phyloP scores from a whole-genome alignment of 1,284 basidiomycete species.

The Neolentinus lepideus region DNA sequence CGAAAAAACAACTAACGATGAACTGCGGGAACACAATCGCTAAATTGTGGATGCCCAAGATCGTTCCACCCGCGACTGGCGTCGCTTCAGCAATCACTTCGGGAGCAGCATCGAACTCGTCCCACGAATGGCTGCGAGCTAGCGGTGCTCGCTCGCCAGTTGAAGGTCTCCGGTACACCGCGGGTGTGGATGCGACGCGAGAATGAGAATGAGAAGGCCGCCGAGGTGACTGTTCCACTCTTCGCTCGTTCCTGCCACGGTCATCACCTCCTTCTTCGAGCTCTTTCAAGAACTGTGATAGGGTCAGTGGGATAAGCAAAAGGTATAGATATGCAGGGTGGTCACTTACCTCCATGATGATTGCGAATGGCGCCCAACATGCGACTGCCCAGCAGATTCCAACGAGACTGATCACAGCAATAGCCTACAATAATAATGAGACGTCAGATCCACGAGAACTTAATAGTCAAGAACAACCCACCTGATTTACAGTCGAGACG shows the following conservation, averaged over 20 bases:
- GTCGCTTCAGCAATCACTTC: conserved; percentile 38
- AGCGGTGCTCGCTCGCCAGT: conserved; percentile 56
- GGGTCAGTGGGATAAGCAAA: background rate
- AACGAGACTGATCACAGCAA: conserved; percentile 73
- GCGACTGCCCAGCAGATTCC: conserved; percentile 95
- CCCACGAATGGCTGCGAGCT: conserved; percentile 60
- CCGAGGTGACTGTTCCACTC: conserved; percentile 12
- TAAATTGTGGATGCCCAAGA: conserved; percentile 93
- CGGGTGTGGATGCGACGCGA: conserved; percentile 39
- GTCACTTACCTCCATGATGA: conserved; percentile 83
- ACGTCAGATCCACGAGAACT: background rate
- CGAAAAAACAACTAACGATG: conserved; percentile 48
- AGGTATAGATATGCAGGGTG: conserved; percentile 5
- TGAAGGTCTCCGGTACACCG: conserved; percentile 16
- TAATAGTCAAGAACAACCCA: conserved; percentile 19
- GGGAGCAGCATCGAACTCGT: conserved; percentile 27
- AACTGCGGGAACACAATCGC: conserved; percentile 93
- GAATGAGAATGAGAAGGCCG: conserved; percentile 37
- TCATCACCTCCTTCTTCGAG: conserved; percentile 28
- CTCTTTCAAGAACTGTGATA: conserved; percentile 74
- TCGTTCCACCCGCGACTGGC: conserved; percentile 83
- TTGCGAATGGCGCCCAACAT: conserved; percentile 88
- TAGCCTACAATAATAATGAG: conserved; percentile 42
- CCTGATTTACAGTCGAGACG: conserved; percentile 68
- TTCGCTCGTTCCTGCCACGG: background rate